These are phyloP conservation scores for Cyclocybe aegerita DNA, from an alignment of 768 basidiomycete species.

Conservation along the genomic window DNA sequence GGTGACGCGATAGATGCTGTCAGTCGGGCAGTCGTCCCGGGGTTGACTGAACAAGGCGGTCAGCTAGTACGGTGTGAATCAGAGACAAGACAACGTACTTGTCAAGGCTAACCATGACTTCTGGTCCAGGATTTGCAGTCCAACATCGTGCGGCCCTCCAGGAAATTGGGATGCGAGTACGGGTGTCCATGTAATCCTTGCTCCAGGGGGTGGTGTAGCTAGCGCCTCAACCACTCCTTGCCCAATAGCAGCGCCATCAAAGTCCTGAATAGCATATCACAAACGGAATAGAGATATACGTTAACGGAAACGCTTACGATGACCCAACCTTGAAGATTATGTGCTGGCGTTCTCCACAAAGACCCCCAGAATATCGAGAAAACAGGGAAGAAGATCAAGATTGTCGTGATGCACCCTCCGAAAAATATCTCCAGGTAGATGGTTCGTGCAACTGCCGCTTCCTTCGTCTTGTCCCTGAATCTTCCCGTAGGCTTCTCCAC, in stretches of 20 bases:
- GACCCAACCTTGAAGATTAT: slow-evolving; percentile 53
- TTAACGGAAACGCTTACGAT: slow-evolving; percentile 40
- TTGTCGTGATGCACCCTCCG: slow-evolving; percentile 32
- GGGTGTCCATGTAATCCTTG: slow-evolving; percentile 46
- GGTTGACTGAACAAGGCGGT: slow-evolving; percentile 31
- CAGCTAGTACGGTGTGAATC: not conserved
- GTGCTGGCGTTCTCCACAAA: slow-evolving; percentile 42
- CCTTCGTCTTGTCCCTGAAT: slow-evolving; percentile 28
- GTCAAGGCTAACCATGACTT: slow-evolving; percentile 54
- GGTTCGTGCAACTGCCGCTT: slow-evolving; percentile 28
- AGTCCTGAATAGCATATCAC: slow-evolving; percentile 42
- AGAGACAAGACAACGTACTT: slow-evolving; percentile 33
- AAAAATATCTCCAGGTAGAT: slow-evolving; percentile 45
- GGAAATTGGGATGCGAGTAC: slow-evolving; percentile 42
- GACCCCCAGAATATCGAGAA: slow-evolving; percentile 61
- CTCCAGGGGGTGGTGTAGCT: slow-evolving; percentile 19
- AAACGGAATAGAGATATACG: not conserved
- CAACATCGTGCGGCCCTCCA: slow-evolving; percentile 41
- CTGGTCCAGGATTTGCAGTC: slow-evolving; percentile 46
- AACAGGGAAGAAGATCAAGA: slow-evolving; percentile 45
- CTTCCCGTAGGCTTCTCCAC: not conserved
- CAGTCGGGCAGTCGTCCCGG: slow-evolving; percentile 36
- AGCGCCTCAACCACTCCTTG: slow-evolving; percentile 40
- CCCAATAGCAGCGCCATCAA: slow-evolving; percentile 57
- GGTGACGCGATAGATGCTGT: slow-evolving; percentile 34